Evolutionary conservation across 1,284 basidiomycete species (phyloP).

Genomic region (Puccinia coronata): DNA sequence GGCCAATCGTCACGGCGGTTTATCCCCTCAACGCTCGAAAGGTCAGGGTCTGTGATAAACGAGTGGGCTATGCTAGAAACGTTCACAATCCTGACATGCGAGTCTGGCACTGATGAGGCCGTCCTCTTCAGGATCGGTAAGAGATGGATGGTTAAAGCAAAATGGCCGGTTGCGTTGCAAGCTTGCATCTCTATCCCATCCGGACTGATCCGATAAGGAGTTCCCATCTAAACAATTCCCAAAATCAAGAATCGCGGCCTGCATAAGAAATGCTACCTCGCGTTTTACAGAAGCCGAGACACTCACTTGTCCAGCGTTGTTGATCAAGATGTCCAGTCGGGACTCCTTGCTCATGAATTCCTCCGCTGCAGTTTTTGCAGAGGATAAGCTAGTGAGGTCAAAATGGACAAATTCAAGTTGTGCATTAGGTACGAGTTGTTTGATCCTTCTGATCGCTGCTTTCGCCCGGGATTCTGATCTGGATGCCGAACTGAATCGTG

Average conservation of each 20-base stretch:
- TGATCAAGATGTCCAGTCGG: constrained; percentile 57
- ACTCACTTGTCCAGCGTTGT: constrained; percentile 55
- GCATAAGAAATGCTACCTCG: too few species aligned
- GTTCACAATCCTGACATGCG: constrained; percentile 38
- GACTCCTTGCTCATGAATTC: constrained; percentile 53
- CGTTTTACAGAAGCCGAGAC: neutral
- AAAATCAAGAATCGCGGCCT: too few species aligned
- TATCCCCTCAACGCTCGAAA: constrained; percentile 9
- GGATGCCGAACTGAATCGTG: constrained; percentile 28
- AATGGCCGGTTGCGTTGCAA: constrained; percentile 40
- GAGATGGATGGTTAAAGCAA: constrained; percentile 25
- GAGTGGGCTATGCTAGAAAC: constrained; percentile 13
- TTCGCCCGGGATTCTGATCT: constrained; percentile 10
- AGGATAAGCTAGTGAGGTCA: constrained; percentile 57
- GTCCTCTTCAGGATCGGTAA: constrained; percentile 26
- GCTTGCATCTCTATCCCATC: constrained; percentile 46
- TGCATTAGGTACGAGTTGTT: constrained; percentile 50
- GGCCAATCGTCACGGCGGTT: neutral
- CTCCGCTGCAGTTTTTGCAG: constrained; percentile 54
- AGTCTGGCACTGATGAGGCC: neutral
- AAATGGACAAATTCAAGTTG: constrained; percentile 56
- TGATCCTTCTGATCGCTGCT: constrained; percentile 32
- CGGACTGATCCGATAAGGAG: constrained; percentile 9
- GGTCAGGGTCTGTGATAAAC: neutral
- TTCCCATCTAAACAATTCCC: constrained; percentile 27